Conservation (phyloP, 768 basidiomycete species). For the Trametes cubensis region DNA sequence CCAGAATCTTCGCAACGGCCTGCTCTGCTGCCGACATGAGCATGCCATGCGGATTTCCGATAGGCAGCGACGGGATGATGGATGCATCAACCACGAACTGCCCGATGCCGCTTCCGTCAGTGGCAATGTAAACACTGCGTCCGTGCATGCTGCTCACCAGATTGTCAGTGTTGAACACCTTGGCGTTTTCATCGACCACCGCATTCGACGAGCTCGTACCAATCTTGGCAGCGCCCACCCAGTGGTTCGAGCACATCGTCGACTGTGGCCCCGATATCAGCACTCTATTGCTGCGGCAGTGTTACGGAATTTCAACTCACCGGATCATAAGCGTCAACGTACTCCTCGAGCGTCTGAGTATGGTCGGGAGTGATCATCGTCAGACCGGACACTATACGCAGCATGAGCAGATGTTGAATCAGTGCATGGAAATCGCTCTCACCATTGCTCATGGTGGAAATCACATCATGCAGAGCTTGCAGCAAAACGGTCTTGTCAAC, state of each 20-base stretch:
- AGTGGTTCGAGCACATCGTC: constrained; percentile 62
- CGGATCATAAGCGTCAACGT: constrained; percentile 44
- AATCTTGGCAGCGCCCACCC: constrained; percentile 59
- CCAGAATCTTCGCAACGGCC: constrained; percentile 57
- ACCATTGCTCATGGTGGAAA: constrained; percentile 47
- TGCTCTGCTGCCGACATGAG: constrained; percentile 64
- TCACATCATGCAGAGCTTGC: constrained; percentile 51
- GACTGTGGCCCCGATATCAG: constrained; percentile 19
- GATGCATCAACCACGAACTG: constrained; percentile 59
- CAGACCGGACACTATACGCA: constrained; percentile 46
- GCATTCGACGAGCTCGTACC: constrained; percentile 38
- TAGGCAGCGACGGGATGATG: constrained; percentile 55
- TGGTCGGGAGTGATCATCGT: constrained; percentile 64
- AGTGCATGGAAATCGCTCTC: constrained; percentile 16
- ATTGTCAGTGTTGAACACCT: constrained; percentile 51
- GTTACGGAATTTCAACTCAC: constrained; percentile 37
- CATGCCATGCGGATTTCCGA: constrained; percentile 59
- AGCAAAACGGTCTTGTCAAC: constrained; percentile 56
- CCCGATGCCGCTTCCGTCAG: constrained; percentile 20
- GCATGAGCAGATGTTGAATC: constrained; percentile 5
- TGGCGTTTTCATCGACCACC: constrained; percentile 61
- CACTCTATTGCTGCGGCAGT: background rate
- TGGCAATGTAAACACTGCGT: constrained; percentile 33
- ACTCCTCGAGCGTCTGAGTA: constrained; percentile 54
- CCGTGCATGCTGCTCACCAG: constrained; percentile 30